Base-by-base conservation (phyloP, 2,329 filamentous ascomycete species). In the Whalleya microplaca region DNA sequence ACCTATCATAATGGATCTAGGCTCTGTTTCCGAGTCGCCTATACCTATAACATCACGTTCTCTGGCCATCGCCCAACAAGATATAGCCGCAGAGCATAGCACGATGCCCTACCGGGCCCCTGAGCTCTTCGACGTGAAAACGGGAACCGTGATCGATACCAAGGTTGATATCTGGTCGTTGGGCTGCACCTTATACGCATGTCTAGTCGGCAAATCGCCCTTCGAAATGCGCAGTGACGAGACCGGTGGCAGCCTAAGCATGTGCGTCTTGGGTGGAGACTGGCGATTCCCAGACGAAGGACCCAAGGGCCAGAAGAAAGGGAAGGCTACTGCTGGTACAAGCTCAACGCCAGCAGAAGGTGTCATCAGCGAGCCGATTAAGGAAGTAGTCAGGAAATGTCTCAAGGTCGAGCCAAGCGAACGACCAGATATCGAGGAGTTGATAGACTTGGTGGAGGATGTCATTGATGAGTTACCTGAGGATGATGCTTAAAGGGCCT, bases 101-200 rank as follows among this genome's bases (percentile, higher is more conserved):
- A 99, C 95, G 41, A 98, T 99, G 94, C 93, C 95, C 0, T 99
- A 99, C 77, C 92, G 95, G 57, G 95, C 95, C 1, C 95, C 95
- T 0, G 95, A 99, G 76, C 87, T 99, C 58, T 99, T 99, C 75
- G 95, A 99, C 73, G 95, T 98, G 54, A 96, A 96, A 76, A 97
- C 92, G 2, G 94, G 91, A 61, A 88, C 89, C 47, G 85, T 92
- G 48, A 89, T 99, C 69, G 95, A 98, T 75, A 96, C 93, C 12
- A 97, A 97, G 72, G 92, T 96, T 41, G 95, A 99, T 74, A 96
- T 99, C 64, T 99, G 95, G 95, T 96, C 91, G 16, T 78, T 99
- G 20, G 95, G 95, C 49, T 98, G 95, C 79, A 98, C 95, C n/a
- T 81, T 99, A 44, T 99, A 96, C 75, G 95, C 95, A 40, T 98